Evolutionary conservation across 1,139 yeast species (phyloP).

Genomic region (Zygoascus sp.): DNA sequence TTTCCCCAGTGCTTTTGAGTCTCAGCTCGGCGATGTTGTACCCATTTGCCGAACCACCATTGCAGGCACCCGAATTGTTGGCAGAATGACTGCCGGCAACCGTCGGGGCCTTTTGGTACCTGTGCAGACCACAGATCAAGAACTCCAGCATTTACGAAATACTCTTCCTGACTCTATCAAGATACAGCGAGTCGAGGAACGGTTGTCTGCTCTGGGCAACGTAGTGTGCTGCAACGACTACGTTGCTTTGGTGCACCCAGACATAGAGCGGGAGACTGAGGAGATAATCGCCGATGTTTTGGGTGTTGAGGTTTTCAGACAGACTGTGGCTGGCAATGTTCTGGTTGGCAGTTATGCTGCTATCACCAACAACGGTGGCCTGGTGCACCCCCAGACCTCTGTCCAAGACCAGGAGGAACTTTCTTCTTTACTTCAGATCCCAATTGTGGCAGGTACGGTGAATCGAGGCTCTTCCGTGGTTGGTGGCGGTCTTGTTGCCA

Average conservation of each 20-base stretch:
- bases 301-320: conserved; percentile 98
- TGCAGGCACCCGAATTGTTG: conserved; percentile 96
- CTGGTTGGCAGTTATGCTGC: conserved; percentile 96
- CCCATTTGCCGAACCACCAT: conserved; percentile 97
- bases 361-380: conserved; percentile 94
- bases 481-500: conserved; percentile 98
- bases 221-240: conserved; percentile 98
- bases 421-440: conserved; percentile 91
- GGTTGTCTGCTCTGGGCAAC: conserved; percentile 93
- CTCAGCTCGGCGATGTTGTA: conserved; percentile 91
- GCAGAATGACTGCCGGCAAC: conserved; percentile 98
- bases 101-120: conserved; percentile 97
- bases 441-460: conserved; percentile 97
- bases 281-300: conserved; percentile 98
- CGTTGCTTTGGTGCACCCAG: conserved; percentile 98
- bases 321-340: conserved; percentile 97
- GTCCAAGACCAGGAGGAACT: conserved; percentile 98
- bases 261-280: conserved; percentile 98
- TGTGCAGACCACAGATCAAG: conserved; percentile 98
- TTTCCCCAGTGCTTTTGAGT: conserved; percentile 76
- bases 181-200: conserved; percentile 96
- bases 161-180: conserved; percentile 94
- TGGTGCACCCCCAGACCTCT: conserved; percentile 96
- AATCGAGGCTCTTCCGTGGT: conserved; percentile 97
- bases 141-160: conserved; percentile 94